These are phyloP conservation scores for Nothophytophthora sp. DNA, from an alignment of 352 stramenopile genomes.

Conservation along the genomic window DNA sequence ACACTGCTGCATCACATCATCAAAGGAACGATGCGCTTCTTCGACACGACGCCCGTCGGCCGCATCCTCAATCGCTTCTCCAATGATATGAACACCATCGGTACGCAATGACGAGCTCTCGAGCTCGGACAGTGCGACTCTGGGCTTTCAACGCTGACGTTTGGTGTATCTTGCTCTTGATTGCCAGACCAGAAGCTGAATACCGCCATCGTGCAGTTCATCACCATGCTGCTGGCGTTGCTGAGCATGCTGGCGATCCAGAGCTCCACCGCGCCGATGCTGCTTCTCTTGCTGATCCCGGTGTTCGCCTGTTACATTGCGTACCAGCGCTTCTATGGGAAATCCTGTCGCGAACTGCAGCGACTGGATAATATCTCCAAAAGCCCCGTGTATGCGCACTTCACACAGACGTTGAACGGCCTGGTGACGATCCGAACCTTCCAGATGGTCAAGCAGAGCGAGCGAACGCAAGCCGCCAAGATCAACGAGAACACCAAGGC, in stretches of 20 bases:
- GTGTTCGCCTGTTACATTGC: constrained; percentile 64
- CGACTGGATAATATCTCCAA: constrained; percentile 62
- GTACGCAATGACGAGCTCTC: constrained; percentile 17
- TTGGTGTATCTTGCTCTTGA: constrained; percentile 2
- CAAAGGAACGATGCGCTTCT: constrained; percentile 86
- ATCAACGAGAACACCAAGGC: constrained; percentile 79
- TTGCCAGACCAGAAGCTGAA: constrained; percentile 62
- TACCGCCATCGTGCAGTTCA: constrained; percentile 40
- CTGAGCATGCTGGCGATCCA: constrained; percentile 59
- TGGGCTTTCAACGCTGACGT: background rate
- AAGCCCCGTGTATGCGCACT: constrained; percentile 92
- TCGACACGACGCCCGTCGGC: constrained; percentile 79
- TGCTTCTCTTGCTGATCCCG: constrained; percentile 59
- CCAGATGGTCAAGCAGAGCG: constrained; percentile 42
- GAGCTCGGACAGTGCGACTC: background rate
- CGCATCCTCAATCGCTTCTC: constrained; percentile 82
- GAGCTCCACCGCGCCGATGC: constrained; percentile 37
- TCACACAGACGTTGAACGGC: constrained; percentile 89
- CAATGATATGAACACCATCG: constrained; percentile 67
- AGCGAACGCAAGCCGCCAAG: constrained; percentile 31
- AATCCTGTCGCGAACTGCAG: constrained; percentile 71
- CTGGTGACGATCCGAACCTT: constrained; percentile 75
- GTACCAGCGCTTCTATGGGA: constrained; percentile 69
- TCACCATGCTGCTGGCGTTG: constrained; percentile 48
- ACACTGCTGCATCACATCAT: constrained; percentile 63